These are phyloP conservation scores for Haematococcus sp. DNA, from an alignment of 139 green algal genomes.

Conservation along the genomic window DNA sequence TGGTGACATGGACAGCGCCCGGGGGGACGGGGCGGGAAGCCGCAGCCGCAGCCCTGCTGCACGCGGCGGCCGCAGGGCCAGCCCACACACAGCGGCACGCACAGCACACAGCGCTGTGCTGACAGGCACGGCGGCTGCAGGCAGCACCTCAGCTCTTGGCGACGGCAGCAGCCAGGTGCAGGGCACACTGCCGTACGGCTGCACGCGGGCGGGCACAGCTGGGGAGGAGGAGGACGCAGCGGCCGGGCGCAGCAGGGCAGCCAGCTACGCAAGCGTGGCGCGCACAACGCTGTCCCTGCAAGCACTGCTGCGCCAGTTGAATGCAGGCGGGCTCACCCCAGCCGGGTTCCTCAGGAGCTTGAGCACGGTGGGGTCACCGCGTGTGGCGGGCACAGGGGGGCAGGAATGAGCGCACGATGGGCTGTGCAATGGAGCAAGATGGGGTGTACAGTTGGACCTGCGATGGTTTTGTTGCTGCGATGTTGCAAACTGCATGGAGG, in stretches of 20 bases:
- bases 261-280: slow-evolving; percentile 1
- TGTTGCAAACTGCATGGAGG: too few relatives aligned
- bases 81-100: not conserved
- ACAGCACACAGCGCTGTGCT: too few relatives aligned
- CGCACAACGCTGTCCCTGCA: slow-evolving; percentile 6
- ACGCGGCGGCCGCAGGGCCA: not conserved
- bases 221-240: not conserved
- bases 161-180: not conserved
- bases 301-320: slow-evolving; percentile 2
- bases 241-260: not conserved
- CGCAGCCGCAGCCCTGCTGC: not conserved
- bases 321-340: not conserved
- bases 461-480: too few relatives aligned
- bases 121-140: too few relatives aligned
- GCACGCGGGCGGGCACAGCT: not conserved
- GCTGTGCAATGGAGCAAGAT: too few relatives aligned
- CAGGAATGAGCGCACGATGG: too few relatives aligned
- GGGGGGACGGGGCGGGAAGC: too few relatives aligned
- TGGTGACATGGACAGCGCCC: too few relatives aligned
- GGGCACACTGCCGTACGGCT: too few relatives aligned
- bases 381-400: too few relatives aligned
- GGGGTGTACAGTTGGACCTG: too few relatives aligned
- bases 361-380: too few relatives aligned
- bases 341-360: not conserved
- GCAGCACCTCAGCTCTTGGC: not conserved